Percentiles rank a stretch among this genome's conserved stretches.
phyloP scores from a whole-genome alignment of 768 basidiomycete species.

The Dacryopinax primogenitus region DNA sequence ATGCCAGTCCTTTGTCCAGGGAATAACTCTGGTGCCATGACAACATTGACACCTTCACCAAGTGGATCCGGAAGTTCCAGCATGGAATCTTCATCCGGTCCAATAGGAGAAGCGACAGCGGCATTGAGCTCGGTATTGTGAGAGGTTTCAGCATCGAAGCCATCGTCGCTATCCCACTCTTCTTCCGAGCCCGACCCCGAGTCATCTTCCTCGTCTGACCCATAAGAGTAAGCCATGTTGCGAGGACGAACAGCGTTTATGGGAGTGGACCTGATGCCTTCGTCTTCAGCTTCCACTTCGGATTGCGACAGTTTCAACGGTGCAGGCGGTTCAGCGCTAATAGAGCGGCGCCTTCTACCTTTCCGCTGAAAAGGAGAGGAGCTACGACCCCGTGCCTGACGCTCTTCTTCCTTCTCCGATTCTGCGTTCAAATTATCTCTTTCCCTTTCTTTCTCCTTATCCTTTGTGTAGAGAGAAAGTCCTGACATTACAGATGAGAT shows the following conservation, averaged over 20 bases:
- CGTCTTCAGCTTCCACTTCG: constrained; percentile 36
- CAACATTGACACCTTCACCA: constrained; percentile 84
- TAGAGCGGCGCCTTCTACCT: constrained; percentile 44
- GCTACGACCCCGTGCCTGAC: constrained; percentile 49
- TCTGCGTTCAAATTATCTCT: constrained; percentile 42
- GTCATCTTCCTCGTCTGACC: constrained; percentile 41
- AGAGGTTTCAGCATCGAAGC: constrained; percentile 69
- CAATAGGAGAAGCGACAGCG: constrained; percentile 17
- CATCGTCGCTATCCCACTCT: constrained; percentile 42
- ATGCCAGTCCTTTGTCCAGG: constrained; percentile 41
- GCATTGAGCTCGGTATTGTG: constrained; percentile 74
- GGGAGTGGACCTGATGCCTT: constrained; percentile 36
- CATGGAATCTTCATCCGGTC: constrained; percentile 31
- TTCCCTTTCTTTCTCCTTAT: constrained; percentile 31
- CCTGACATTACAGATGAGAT: constrained; percentile 2
- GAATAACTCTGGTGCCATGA: constrained; percentile 42
- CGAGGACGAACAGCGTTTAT: background rate
- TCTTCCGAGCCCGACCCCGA: constrained; percentile 35
- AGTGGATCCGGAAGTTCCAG: constrained; percentile 59
- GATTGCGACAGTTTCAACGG: constrained; percentile 46
- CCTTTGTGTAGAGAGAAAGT: constrained; percentile 1
- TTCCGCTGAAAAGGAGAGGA: constrained; percentile 65
- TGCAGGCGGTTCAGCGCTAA: constrained; percentile 40
- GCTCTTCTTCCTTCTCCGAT: constrained; percentile 24
- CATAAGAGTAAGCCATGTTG: constrained; percentile 21